Evolutionary conservation across 495 filamentous ascomycete genomes (phyloP).

Genomic region (Cryomyces antarcticus): DNA sequence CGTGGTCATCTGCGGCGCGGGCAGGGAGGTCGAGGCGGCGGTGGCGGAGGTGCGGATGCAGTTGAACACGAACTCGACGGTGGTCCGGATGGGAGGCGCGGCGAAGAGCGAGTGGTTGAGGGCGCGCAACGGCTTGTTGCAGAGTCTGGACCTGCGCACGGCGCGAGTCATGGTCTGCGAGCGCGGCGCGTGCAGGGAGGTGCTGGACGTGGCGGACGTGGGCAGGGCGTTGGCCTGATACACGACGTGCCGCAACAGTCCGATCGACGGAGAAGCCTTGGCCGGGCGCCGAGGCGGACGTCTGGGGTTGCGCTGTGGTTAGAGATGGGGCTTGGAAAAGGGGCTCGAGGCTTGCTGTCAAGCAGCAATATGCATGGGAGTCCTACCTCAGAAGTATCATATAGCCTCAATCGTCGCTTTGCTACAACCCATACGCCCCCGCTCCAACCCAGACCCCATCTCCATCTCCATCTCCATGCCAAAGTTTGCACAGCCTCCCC

Average conservation of each 20-base stretch:
- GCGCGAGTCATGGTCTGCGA: conserved; percentile 22
- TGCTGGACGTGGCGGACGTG: conserved; percentile 8
- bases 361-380: not conserved
- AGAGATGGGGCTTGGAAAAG: not conserved
- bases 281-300: not conserved
- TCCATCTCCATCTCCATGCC: too few relatives aligned
- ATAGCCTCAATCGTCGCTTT: too few relatives aligned
- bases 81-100: conserved; percentile 13
- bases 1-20: conserved; percentile 16
- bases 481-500: too few relatives aligned
- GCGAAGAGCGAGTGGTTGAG: conserved; percentile 16
- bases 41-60: conserved; percentile 8
- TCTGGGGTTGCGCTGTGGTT: not conserved
- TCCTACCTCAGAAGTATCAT: not conserved
- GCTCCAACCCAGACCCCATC: too few relatives aligned
- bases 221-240: conserved; percentile 1
- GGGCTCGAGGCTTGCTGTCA: not conserved
- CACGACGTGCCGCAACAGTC: not conserved
- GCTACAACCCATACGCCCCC: too few relatives aligned
- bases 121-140: conserved; percentile 18
- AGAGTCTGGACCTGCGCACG: conserved; percentile 12
- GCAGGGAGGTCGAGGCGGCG: conserved; percentile 11
- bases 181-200: conserved; percentile 16
- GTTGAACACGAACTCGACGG: conserved; percentile 8
- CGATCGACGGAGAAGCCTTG: not conserved